Evolutionary conservation across 1,139 yeast genomes (phyloP).

Genomic region (Hemisphaericaspora xylanilytica): DNA sequence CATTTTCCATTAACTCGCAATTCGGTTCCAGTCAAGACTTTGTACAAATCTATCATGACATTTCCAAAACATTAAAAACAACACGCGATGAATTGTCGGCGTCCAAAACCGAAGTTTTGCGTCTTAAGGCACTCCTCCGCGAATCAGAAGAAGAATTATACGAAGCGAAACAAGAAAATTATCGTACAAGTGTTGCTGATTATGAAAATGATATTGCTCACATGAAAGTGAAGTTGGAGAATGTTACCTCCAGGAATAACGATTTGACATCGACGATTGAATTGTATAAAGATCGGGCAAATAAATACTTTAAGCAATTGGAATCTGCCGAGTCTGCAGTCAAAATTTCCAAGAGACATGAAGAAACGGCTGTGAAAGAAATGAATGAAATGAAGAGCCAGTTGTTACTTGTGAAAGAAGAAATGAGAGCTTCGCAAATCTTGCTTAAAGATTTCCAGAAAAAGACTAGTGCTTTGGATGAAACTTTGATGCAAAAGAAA

Average conservation of each 20-base stretch:
- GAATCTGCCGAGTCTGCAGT: constrained; percentile 81
- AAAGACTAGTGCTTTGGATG: constrained; percentile 55
- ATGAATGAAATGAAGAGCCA: constrained; percentile 54
- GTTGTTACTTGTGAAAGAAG: constrained; percentile 54
- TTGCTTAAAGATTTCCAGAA: constrained; percentile 56
- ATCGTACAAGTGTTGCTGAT: constrained; percentile 35
- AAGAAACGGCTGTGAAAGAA: constrained; percentile 54
- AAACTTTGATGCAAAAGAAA: constrained; percentile 55
- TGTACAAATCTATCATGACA: constrained; percentile 54
- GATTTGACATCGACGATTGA: constrained; percentile 56
- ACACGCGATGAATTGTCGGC: constrained; percentile 50
- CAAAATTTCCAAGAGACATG: constrained; percentile 59
- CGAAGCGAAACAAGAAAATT: constrained; percentile 35
- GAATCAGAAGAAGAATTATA: constrained; percentile 49
- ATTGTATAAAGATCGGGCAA: constrained; percentile 69
- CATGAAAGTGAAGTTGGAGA: constrained; percentile 51
- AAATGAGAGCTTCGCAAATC: constrained; percentile 57
- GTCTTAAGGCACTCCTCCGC: constrained; percentile 49
- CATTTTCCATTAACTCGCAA: constrained; percentile 22
- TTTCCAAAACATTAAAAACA: constrained; percentile 47
- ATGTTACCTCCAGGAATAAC: constrained; percentile 46
- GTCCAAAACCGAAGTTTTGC: constrained; percentile 51
- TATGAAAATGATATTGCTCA: constrained; percentile 44
- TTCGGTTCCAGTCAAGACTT: constrained; percentile 40
- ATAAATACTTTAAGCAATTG: constrained; percentile 68